Percentiles rank a stretch among this genome's conserved stretches.
Evolutionary conservation across 2,329 filamentous ascomycete species (phyloP).

Genomic region (Botrytis elliptica): DNA sequence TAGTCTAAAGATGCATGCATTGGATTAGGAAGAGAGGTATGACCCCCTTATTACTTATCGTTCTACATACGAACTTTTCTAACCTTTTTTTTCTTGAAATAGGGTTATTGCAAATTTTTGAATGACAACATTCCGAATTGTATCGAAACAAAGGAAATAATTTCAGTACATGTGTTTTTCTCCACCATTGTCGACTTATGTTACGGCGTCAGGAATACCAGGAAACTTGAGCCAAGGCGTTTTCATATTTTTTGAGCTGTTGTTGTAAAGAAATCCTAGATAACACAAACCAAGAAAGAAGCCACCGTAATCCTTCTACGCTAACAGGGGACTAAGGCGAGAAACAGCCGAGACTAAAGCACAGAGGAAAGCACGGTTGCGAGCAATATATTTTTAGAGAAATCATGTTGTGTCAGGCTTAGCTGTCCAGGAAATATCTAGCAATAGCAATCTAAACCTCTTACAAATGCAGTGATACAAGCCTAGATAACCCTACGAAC

Average conservation of each 20-base stretch:
- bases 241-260: background rate
- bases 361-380: background rate
- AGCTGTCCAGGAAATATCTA: background rate
- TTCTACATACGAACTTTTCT: background rate
- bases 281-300: no score
- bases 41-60: background rate
- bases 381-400: background rate
- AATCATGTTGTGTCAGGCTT: background rate
- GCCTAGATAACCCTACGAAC: background rate
- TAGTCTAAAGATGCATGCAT: background rate
- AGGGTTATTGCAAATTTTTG: background rate
- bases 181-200: background rate
- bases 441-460: background rate
- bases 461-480: background rate
- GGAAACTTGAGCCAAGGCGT: background rate
- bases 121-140: rapidly evolving
- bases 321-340: no score
- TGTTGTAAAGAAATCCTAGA: no score
- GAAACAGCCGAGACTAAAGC: no score
- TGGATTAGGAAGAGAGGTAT: background rate
- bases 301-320: no score
- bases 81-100: background rate
- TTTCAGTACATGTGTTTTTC: background rate
- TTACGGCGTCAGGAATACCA: background rate
- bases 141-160: background rate